These are phyloP conservation scores for Colletotrichum siamense DNA, from an alignment of 2,329 filamentous ascomycete genomes.

Conservation along the genomic window DNA sequence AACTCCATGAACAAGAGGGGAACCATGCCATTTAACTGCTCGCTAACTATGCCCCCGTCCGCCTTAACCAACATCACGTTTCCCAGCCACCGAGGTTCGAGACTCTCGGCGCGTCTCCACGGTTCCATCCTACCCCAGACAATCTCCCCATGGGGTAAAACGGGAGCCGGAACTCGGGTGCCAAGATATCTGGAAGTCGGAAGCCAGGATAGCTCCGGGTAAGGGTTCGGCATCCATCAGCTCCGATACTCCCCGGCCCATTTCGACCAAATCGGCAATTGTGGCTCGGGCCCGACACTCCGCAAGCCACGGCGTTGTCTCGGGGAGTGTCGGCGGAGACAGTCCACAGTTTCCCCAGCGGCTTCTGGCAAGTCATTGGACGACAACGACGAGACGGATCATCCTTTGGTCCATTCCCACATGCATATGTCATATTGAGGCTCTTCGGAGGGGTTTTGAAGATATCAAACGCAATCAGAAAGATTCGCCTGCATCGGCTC, in stretches of 20 bases:
- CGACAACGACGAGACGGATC: background rate
- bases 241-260: background rate
- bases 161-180: background rate
- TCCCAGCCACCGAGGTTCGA: background rate
- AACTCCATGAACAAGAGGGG: background rate
- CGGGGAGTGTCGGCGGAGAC: background rate
- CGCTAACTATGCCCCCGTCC: background rate
- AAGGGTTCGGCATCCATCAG: background rate
- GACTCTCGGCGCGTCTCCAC: background rate
- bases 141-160: background rate
- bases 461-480: background rate
- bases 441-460: background rate
- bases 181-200: background rate
- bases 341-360: background rate
- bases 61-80: background rate
- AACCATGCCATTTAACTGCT: background rate
- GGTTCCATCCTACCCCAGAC: background rate
- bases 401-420: background rate
- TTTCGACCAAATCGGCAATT: background rate
- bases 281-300: background rate
- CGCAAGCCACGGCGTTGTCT: background rate
- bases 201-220: background rate
- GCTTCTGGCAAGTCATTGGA: conserved; percentile 1
- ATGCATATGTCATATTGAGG: background rate
- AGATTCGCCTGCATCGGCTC: background rate